These are phyloP conservation scores for Teratosphaeria nubilosa DNA, from an alignment of 2,329 filamentous ascomycete genomes.

Conservation along the genomic window DNA sequence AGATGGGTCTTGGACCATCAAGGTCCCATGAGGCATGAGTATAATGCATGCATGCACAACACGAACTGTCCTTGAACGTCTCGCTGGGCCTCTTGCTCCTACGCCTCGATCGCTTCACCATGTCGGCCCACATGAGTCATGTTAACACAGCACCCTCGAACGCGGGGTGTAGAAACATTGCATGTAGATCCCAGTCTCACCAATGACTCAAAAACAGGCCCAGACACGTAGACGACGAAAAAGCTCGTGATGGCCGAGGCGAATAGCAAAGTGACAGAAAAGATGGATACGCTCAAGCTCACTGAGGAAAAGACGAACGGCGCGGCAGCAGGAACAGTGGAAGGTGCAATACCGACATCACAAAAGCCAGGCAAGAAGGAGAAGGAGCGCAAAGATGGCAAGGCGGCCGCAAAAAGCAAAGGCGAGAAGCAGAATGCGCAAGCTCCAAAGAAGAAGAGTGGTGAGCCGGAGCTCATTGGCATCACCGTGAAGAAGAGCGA, in stretches of 20 bases:
- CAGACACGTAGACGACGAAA: background rate
- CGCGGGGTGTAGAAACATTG: background rate
- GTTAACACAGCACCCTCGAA: background rate
- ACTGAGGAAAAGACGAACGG: background rate
- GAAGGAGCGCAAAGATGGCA: constrained; percentile 27
- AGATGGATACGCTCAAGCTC: background rate
- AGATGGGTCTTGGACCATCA: background rate
- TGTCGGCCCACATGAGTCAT: background rate
- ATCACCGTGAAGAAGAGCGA: constrained; percentile 78
- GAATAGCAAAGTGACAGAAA: background rate
- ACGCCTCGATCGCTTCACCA: background rate
- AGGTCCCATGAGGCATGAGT: background rate
- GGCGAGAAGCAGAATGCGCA: constrained; percentile 17
- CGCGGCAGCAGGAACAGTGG: constrained; percentile 11
- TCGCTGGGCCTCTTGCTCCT: background rate
- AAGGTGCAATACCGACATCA: background rate
- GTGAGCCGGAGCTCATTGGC: constrained; percentile 62
- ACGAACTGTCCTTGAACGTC: background rate
- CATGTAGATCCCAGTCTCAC: background rate
- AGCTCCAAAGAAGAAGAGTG: constrained; percentile 34
- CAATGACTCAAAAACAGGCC: background rate
- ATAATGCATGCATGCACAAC: background rate
- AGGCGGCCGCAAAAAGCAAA: constrained; percentile 18
- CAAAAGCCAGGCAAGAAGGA: constrained; percentile 24
- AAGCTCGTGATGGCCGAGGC: background rate